Evolutionary conservation across 192 early-diverging fungal species (phyloP).

Genomic region (Linnemannia exigua): DNA sequence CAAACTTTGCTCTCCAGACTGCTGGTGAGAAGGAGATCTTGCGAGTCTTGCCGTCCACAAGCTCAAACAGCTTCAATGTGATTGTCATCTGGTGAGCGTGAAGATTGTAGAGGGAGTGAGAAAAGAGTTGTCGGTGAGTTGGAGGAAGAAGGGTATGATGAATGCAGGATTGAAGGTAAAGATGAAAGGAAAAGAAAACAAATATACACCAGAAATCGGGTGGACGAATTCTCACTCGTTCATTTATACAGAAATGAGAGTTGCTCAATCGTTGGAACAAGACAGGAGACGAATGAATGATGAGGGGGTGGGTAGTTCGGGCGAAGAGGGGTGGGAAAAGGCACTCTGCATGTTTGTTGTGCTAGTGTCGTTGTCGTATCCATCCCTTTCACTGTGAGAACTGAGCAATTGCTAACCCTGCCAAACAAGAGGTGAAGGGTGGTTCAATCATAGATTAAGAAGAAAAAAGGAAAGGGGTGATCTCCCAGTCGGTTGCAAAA

Average conservation of each 20-base stretch:
- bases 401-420: not conserved
- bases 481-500: not conserved
- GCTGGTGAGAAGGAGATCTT: conserved; percentile 44
- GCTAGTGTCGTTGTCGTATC: not conserved
- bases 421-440: not conserved
- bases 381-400: not conserved
- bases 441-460: not conserved
- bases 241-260: not conserved
- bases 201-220: not conserved
- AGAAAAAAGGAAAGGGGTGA: not conserved
- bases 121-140: not conserved
- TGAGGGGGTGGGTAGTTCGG: not conserved
- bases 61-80: conserved; percentile 46
- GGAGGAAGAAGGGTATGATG: not conserved
- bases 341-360: not conserved
- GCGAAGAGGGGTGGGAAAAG: conserved; percentile 7
- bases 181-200: not conserved
- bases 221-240: not conserved
- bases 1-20: conserved; percentile 53
- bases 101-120: not conserved
- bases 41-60: conserved; percentile 51
- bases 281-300: not conserved
- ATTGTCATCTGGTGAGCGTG: conserved; percentile 11
- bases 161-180: not conserved
- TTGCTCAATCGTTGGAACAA: not conserved